A percentile compares a stretch with the other conserved stretches of the same genome.
These are phyloP conservation scores for Exophiala calicioides DNA, from an alignment of 2,329 filamentous ascomycete species.

Conservation along the genomic window DNA sequence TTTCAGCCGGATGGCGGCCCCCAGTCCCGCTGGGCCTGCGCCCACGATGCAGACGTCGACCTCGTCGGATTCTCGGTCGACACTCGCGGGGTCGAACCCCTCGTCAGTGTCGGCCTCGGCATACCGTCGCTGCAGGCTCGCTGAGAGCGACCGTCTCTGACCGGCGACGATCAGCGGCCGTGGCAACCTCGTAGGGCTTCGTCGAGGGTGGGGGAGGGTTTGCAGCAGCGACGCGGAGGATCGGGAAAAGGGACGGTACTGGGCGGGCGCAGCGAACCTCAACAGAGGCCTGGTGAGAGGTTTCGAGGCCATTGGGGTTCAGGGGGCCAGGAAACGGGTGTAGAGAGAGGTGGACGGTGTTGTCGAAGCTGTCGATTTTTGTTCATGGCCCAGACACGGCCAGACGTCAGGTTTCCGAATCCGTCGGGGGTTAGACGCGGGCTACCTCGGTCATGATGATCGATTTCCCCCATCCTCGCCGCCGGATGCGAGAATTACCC, in stretches of 20 bases:
- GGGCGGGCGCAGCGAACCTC: slow-evolving; percentile 42
- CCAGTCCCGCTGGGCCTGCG: slow-evolving; percentile 85
- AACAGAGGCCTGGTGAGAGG: slow-evolving; percentile 43
- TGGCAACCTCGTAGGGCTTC: slow-evolving; percentile 12
- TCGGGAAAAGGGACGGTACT: slow-evolving; percentile 33
- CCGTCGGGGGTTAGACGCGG: slow-evolving; percentile 8
- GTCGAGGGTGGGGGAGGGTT: slow-evolving; percentile 15
- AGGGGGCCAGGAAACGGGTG: background rate
- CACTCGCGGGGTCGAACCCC: slow-evolving; percentile 63
- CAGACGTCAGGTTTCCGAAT: slow-evolving; percentile 3
- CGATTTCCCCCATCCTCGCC: background rate
- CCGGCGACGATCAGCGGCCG: slow-evolving; percentile 29
- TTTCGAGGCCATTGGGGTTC: slow-evolving; percentile 43
- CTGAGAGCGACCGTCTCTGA: slow-evolving; percentile 49
- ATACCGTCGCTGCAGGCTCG: slow-evolving; percentile 42
- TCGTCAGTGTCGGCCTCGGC: slow-evolving; percentile 49
- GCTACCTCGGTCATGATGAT: slow-evolving; percentile 15
- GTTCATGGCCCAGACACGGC: too few relatives aligned
- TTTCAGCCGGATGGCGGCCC: slow-evolving; percentile 91
- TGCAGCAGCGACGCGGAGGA: slow-evolving; percentile 12
- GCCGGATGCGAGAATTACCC: slow-evolving; percentile 18
- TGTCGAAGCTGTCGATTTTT: slow-evolving; percentile 7
- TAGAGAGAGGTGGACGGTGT: background rate
- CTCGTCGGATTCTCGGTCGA: slow-evolving; percentile 87
- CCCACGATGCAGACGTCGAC: slow-evolving; percentile 97